These are phyloP conservation scores for Trichopus zeylanicus DNA, from an alignment of 116 monocot species.

Conservation along the genomic window DNA sequence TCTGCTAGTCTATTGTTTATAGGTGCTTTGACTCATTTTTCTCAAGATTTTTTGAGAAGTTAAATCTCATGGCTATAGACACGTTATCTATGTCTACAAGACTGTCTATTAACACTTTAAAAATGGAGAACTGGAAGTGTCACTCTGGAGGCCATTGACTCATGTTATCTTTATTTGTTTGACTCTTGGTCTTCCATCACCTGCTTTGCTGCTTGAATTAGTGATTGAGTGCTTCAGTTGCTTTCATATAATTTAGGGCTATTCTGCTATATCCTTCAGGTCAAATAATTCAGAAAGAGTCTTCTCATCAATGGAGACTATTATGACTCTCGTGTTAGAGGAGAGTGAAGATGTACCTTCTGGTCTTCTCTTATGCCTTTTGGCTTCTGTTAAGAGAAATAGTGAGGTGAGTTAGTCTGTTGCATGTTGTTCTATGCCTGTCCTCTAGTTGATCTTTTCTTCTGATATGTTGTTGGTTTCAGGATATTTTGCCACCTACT, in stretches of 20 bases:
- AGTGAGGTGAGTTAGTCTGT: slow-evolving; percentile 19
- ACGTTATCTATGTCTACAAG: too few relatives aligned
- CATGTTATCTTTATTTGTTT: too few relatives aligned
- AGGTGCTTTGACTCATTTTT: too few relatives aligned
- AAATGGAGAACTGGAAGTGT: too few relatives aligned
- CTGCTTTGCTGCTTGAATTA: too few relatives aligned
- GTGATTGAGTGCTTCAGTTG: neutral
- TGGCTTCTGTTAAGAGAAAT: slow-evolving; percentile 35
- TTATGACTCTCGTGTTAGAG: slow-evolving; percentile 74
- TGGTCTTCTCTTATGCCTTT: slow-evolving; percentile 46
- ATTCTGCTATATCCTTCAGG: slow-evolving; percentile 25
- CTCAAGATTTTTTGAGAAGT: too few relatives aligned
- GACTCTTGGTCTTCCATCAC: too few relatives aligned
- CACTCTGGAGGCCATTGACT: too few relatives aligned
- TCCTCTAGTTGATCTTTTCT: neutral
- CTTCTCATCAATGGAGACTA: slow-evolving; percentile 57
- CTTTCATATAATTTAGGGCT: neutral
- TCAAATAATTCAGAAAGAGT: slow-evolving; percentile 45
- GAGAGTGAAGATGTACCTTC: slow-evolving; percentile 72
- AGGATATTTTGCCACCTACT: slow-evolving; percentile 50
- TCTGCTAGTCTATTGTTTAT: too few relatives aligned
- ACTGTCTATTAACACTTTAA: too few relatives aligned
- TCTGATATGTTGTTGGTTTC: slow-evolving; percentile 2
- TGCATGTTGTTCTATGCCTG: neutral
- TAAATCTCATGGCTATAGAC: too few relatives aligned